Base-by-base conservation (phyloP, 2,329 filamentous ascomycete genomes). In the Cladosporium sp. region DNA sequence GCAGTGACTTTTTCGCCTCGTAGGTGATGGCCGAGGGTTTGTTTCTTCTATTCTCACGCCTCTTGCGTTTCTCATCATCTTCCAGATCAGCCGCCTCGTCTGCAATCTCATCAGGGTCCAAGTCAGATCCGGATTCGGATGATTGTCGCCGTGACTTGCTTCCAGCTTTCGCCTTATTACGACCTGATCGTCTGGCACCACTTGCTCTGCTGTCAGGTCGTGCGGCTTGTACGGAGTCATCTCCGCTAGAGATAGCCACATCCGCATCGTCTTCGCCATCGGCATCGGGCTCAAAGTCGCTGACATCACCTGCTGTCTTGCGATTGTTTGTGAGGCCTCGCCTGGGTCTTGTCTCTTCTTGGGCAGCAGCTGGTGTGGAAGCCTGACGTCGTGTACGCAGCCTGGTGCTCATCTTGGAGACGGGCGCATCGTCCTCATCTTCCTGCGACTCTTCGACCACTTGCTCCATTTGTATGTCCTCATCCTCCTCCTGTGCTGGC, bases 281-380 rank as follows among this genome's bases (percentile, higher is more conserved):
- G 20, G 77, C 77, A 34, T 78, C 79, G 5, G 84, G 83, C 64
- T 86, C 83, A 61, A 86, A 87, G 64, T 87, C 84, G 63, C 83
- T 86, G 64, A 80, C 84, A 52, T 84, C 79, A 51, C 71, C 63
- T 61, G 73, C 67, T 20, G 36, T 10, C 69, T 81, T 78, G 36
- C 74, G 62, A 17, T 64, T 74, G 57, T 70, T 70, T 51, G 78
- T 75, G 32, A 73, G 75, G 28, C 69, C 65, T 64, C 76, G 66
- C 67, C 73, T 57, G 67, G 70, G 61, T 36, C 60, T 36, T 69
- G 61, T n/a, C 58, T 61, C 70, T 75, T 24, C 40, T 73, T 68
- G 68, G 19, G 62, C 65, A 4, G 63, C 56, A 20, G 67, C 67
- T 25, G 64, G 63, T 28, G 66, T 68, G 37, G 68, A 70, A 13